phyloP scores from a whole-genome alignment of 2,329 filamentous ascomycete species.

The Beauveria pseudobassiana region DNA sequence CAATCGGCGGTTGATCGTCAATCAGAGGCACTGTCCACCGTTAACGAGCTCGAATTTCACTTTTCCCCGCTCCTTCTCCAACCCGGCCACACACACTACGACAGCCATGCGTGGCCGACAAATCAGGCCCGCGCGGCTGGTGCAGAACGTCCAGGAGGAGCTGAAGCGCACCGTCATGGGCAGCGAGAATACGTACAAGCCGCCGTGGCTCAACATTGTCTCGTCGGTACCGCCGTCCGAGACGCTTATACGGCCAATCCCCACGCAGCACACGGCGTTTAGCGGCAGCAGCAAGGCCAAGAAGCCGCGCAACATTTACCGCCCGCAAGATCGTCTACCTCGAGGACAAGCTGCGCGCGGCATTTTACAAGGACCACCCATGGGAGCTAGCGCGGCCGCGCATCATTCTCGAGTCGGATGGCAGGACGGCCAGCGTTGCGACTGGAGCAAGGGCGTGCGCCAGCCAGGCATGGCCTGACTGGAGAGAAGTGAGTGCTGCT shows the following conservation, averaged over 20 bases:
- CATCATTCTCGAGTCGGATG: conserved; percentile 76
- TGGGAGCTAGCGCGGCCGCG: conserved; percentile 92
- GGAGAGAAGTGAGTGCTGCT: conserved; percentile 67
- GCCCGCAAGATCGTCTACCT: conserved; percentile 73
- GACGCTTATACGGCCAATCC: conserved; percentile 45
- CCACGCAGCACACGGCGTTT: conserved; percentile 35
- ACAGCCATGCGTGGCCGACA: conserved; percentile 34
- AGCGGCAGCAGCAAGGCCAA: conserved; percentile 32
- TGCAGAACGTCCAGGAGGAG: conserved; percentile 36
- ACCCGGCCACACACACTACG: conserved; percentile 11
- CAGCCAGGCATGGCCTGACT: conserved; percentile 72
- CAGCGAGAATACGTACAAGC: conserved; percentile 24
- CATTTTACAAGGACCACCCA: conserved; percentile 90
- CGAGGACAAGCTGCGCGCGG: conserved; percentile 72
- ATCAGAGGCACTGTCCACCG: not conserved
- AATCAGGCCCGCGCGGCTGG: conserved; percentile 39
- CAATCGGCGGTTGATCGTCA: not conserved
- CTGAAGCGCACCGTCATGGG: conserved; percentile 34
- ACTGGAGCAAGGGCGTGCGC: conserved; percentile 70
- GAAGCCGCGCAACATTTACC: conserved; percentile 67
- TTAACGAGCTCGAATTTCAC: no score
- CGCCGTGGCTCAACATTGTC: conserved; percentile 45
- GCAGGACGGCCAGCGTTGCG: conserved; percentile 65
- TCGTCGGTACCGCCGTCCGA: conserved; percentile 50
- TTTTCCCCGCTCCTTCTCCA: not conserved